Conservation (phyloP, 1,139 yeast species). For the Yamadazyma triangularis region DNA sequence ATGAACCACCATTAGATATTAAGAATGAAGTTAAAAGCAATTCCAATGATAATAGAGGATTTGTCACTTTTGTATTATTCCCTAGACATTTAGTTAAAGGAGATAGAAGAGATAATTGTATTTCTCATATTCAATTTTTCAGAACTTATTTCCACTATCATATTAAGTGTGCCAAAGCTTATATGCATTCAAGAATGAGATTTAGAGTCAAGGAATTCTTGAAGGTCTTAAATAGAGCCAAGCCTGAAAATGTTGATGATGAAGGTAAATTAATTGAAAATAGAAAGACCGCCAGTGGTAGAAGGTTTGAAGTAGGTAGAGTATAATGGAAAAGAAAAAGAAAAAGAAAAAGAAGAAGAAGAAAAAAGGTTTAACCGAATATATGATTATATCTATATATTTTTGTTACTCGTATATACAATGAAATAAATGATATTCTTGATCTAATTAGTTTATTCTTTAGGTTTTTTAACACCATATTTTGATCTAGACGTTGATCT, state of each 20-base stretch:
- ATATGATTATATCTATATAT: no score
- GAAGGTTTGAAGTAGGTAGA: conserved; percentile 52
- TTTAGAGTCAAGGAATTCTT: conserved; percentile 89
- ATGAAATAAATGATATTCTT: background rate
- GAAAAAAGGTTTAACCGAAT: no score
- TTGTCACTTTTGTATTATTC: conserved; percentile 70
- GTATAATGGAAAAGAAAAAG: no score
- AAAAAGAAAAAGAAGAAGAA: no score
- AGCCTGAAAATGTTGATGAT: conserved; percentile 83
- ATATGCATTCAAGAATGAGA: conserved; percentile 98
- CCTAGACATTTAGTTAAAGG: conserved; percentile 69
- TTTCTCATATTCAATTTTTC: conserved; percentile 85
- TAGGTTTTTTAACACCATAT: conserved; percentile 90
- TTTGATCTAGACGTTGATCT: conserved; percentile 86
- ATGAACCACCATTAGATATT: conserved; percentile 92
- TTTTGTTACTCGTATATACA: no score
- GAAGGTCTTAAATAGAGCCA: conserved; percentile 94
- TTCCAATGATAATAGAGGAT: conserved; percentile 55
- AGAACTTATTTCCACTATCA: conserved; percentile 98
- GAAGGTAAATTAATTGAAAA: conserved; percentile 54
- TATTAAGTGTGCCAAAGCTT: conserved; percentile 96
- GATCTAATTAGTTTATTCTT: conserved; percentile 11
- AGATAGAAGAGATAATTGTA: conserved; percentile 77
- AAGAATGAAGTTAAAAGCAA: conserved; percentile 27
- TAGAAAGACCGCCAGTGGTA: conserved; percentile 80